Evolutionary conservation across 805 yeast species (phyloP), one percentile per base, ranked within the genome.

Genomic region (Jamesozyma lodderae): DNA sequence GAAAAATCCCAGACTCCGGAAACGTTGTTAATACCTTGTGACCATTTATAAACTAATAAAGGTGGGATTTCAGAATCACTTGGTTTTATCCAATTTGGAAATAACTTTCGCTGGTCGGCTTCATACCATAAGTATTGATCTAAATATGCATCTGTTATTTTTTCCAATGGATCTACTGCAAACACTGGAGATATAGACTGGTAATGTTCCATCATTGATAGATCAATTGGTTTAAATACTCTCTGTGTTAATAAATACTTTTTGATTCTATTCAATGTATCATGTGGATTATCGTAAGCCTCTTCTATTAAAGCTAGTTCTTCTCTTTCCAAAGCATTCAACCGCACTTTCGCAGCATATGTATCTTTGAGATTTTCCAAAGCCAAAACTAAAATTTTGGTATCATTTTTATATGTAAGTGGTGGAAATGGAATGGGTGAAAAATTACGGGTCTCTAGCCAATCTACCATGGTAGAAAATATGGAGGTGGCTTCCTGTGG

Each of bases 121-220:
- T 92, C 97, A 60, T 82, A 90, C 96, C 97, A 92, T 32, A 92
- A 64, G 51, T 90, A 92, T 53, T 92, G 98, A 53, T 90, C 97
- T 29, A 92, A 62, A 48, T 90, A 92, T 0, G 97, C 96, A 63
- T 92, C 99, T 0, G 96, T 87, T 36, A 92, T 85, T 55, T 88
- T 92, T 59, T 92, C 99, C 30, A 87, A 61, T 0, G 97, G 95
- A 54, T 90, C 96, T 13, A 92, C 72, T 9, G 81, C 73, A 52
- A 86, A 88, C 1, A 87, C 90, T 0, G 98, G 97, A 0, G 79
- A 72, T 30, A 90, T 68, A 48, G 80, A 81, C 44, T 81, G 82
- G 56, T 84, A 86, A 48, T 85, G 77, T 55, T 92, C 99, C 79
- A 83, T 78, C 94, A 92, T 81, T 38, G 86, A 90, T 26, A 92